Evolutionary conservation across 2,329 filamentous ascomycete genomes (phyloP).

Genomic region (Aspergillus arachidicola): DNA sequence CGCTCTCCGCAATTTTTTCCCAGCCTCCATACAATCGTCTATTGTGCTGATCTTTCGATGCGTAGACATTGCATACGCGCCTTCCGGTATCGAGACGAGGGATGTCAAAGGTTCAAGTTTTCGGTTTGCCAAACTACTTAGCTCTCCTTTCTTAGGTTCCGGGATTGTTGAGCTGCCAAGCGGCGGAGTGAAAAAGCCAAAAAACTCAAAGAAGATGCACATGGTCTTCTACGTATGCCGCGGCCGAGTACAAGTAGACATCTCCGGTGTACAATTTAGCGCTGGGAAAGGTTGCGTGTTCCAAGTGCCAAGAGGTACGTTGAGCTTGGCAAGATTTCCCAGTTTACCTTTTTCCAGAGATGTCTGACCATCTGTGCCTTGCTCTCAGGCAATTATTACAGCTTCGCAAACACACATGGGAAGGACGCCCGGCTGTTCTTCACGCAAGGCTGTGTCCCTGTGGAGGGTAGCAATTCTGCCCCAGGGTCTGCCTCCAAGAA

Average conservation of each 20-base stretch:
- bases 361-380: not conserved
- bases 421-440: constrained; percentile 82
- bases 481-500: constrained; percentile 27
- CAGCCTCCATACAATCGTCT: too few species aligned
- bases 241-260: constrained; percentile 79
- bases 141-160: constrained; percentile 81
- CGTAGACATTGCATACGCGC: constrained; percentile 62
- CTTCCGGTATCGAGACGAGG: constrained; percentile 58
- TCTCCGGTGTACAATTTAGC: constrained; percentile 62
- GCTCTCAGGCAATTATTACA: constrained; percentile 82
- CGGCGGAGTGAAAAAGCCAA: constrained; percentile 79
- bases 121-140: constrained; percentile 85
- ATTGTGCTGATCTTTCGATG: constrained; percentile 3
- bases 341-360: not conserved
- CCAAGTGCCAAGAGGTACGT: constrained; percentile 91
- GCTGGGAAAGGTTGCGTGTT: constrained; percentile 87
- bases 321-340: not conserved
- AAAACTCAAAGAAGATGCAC: constrained; percentile 94
- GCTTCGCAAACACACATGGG: constrained; percentile 79
- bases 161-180: constrained; percentile 88
- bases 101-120: constrained; percentile 70
- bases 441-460: constrained; percentile 75
- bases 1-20: too few species aligned
- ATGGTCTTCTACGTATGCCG: constrained; percentile 92
- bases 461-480: constrained; percentile 32